Base-by-base conservation (phyloP, 2,329 filamentous ascomycete genomes). In the Hypomyces perniciosus region DNA sequence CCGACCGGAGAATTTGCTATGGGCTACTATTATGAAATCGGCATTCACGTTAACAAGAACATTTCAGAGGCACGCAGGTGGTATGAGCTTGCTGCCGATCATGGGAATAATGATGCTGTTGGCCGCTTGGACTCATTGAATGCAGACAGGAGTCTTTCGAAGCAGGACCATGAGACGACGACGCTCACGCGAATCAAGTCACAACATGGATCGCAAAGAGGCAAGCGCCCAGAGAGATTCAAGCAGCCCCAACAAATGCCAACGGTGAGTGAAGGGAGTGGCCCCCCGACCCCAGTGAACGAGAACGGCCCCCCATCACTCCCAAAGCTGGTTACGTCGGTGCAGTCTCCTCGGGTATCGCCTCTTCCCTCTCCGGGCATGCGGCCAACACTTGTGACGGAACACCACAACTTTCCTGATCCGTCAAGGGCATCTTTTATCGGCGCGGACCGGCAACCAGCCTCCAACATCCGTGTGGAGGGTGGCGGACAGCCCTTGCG, bases 21-120 rank as follows among this genome's bases (percentile, higher is more conserved):
- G 76, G 92, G 92, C 8, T 99, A 99, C 69, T 99, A 97, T 72
- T 83, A 93, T 65, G 93, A 99, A 67, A 95, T 99, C 59, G 93
- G 93, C 59, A 95, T 99, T 65, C 85, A 90, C 63, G 87, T 95
- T 27, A 80, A 83, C n/a, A 86, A 89, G 57, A 88, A 92, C 64
- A 71, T 96, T 39, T 79, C 83, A 45, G 88, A 93, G 65, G 92
- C 93, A 1, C 78, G 86, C 56, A 83, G 78, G 56, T 99, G 93
- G 93, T 99, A 99, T 65, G 82, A 87, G 58, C 84, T 90, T 62
- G 92, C 93, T 6, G 87, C 90, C 30, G 85, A 88, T 31, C 89
- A 92, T 62, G 93, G 92, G 34, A 99, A 97, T 69, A 87, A 88
- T 60, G 93, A 99, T 68, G 93, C 93, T 9, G 73, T 83, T 44